Evolutionary conservation across 257 asterid genomes (phyloP).

Genomic region (Eucommia ulmoides): DNA sequence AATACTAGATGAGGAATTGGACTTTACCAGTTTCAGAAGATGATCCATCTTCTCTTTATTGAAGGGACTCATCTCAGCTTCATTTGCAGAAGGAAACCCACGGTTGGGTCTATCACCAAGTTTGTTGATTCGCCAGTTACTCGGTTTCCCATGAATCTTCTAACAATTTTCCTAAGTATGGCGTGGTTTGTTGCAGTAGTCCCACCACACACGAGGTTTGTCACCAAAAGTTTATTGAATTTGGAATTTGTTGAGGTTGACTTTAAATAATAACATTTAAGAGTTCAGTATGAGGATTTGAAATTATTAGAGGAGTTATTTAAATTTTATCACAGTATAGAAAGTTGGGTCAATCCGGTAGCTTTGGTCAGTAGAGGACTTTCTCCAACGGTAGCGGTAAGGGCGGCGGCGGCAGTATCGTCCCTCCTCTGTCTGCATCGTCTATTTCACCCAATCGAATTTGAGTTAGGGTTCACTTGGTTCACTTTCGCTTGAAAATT

Average conservation of each 20-base stretch:
- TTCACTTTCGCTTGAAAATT: too few relatives aligned
- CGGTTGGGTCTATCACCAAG: not conserved
- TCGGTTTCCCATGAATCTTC: not conserved
- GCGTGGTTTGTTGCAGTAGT: not conserved
- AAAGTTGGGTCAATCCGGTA: not conserved
- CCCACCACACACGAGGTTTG: not conserved
- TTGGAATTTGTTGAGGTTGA: too few relatives aligned
- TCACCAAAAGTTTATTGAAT: too few relatives aligned
- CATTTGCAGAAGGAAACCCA: not conserved
- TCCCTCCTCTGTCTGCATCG: not conserved
- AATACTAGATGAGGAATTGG: not conserved
- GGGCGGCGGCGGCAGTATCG: conserved; percentile 1
- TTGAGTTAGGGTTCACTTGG: not conserved
- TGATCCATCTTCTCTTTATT: not conserved
- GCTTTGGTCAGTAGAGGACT: not conserved
- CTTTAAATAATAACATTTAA: too few relatives aligned
- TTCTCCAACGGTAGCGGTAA: not conserved
- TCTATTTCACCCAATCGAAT: not conserved
- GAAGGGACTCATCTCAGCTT: not conserved
- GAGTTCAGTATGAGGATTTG: too few relatives aligned
- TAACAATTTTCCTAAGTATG: not conserved
- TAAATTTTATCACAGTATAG: not conserved
- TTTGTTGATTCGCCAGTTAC: not conserved
- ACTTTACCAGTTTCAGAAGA: not conserved
- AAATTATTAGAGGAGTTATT: too few relatives aligned